Conservation (phyloP, 129 eudicot species). For the Rutidosis leptorrhynchoides region DNA sequence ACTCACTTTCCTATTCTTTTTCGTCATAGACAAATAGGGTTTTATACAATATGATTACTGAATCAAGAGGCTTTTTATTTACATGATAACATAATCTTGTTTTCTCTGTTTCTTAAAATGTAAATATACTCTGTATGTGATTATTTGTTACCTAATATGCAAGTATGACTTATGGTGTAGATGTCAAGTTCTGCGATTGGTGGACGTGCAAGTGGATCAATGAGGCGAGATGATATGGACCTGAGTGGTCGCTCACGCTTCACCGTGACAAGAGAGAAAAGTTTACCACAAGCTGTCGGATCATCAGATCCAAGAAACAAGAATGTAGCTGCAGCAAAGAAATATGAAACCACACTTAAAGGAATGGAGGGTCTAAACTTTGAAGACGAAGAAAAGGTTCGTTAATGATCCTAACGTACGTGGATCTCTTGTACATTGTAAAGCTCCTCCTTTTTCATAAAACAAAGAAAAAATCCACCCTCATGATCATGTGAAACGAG, state of each 20-base stretch:
- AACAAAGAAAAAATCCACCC: constrained; percentile 11
- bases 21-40: not conserved
- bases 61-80: not conserved
- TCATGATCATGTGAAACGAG: constrained; percentile 9
- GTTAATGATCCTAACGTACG: constrained; percentile 12
- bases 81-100: not conserved
- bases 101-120: not conserved
- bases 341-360: constrained; percentile 69
- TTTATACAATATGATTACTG: not conserved
- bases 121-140: not conserved
- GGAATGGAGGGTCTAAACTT: constrained; percentile 73
- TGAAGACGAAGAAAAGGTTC: constrained; percentile 65
- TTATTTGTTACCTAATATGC: not conserved
- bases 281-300: constrained; percentile 42
- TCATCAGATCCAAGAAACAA: constrained; percentile 61
- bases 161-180: constrained; percentile 2
- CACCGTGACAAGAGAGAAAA: constrained; percentile 40
- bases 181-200: constrained; percentile 19
- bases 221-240: constrained; percentile 44
- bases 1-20: not conserved
- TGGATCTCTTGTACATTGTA: constrained; percentile 42
- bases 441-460: constrained; percentile 17
- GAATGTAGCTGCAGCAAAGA: constrained; percentile 43
- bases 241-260: constrained; percentile 33
- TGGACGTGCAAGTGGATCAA: constrained; percentile 63